Evolutionary conservation across 768 basidiomycete genomes (phyloP).

Genomic region (Naematelia encephala): DNA sequence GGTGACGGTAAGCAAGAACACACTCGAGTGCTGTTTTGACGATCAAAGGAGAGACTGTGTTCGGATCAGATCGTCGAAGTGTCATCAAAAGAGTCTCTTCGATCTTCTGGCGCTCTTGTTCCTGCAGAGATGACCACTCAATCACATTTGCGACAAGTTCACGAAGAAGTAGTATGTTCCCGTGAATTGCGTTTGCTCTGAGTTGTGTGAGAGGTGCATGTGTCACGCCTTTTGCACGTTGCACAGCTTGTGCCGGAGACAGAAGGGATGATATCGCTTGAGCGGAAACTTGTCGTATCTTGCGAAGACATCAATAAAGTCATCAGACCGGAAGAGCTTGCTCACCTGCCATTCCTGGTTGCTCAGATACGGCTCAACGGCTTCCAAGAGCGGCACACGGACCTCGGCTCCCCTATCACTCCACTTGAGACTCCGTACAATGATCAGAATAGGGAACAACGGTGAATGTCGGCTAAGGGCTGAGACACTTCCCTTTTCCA

Average conservation of each 20-base stretch:
- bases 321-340: neutral
- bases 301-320: neutral
- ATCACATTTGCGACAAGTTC: conserved; percentile 22
- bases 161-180: conserved; percentile 10
- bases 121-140: conserved; percentile 6
- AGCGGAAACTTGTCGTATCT: conserved; percentile 40
- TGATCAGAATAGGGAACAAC: conserved; percentile 43
- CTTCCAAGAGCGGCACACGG: conserved; percentile 15
- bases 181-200: conserved; percentile 14
- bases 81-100: neutral
- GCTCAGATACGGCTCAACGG: conserved; percentile 23
- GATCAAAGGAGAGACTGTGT: neutral
- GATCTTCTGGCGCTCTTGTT: neutral
- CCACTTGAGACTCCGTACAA: conserved; percentile 38
- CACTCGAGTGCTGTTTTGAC: neutral
- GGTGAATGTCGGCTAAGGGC: conserved; percentile 26
- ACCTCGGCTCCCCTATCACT: conserved; percentile 12
- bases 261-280: conserved; percentile 39
- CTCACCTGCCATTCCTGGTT: conserved; percentile 37
- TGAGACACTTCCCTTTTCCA: neutral
- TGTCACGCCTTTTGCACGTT: neutral
- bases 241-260: conserved; percentile 15
- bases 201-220: neutral
- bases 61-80: neutral
- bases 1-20: neutral